Conservation (phyloP, 129 eudicot species). For the Tagetes erecta region DNA sequence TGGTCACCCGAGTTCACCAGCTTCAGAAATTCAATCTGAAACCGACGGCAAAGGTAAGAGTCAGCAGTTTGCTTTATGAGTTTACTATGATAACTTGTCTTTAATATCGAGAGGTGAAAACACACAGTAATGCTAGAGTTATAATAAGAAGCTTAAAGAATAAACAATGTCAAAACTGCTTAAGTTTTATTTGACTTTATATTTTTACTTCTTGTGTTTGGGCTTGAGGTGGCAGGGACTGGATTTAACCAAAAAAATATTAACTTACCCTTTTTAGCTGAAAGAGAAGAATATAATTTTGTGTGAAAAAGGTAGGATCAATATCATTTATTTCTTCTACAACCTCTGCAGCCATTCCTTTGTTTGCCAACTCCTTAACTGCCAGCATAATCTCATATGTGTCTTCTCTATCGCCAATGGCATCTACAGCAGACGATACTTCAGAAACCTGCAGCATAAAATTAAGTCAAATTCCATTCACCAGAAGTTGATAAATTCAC, state of each 20-base stretch:
- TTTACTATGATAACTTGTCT: background rate
- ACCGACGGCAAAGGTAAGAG: background rate
- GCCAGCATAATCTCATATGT: conserved; percentile 74
- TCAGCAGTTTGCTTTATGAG: background rate
- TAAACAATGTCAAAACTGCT: background rate
- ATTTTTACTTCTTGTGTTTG: background rate
- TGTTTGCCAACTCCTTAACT: conserved; percentile 77
- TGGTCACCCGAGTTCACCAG: conserved; percentile 72
- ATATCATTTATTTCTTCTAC: conserved; percentile 81
- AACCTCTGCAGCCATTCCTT: conserved; percentile 96
- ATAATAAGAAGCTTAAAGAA: too few relatives aligned
- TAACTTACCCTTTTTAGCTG: conserved; percentile 83
- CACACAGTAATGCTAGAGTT: background rate
- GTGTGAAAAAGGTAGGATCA: conserved; percentile 61
- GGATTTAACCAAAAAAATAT: conserved; percentile 15
- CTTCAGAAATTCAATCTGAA: conserved; percentile 92
- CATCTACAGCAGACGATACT: conserved; percentile 37
- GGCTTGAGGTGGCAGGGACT: background rate
- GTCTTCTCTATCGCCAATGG: conserved; percentile 43
- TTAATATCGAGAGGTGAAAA: background rate
- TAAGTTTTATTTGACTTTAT: background rate
- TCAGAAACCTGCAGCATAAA: conserved; percentile 46
- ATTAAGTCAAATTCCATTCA: conserved; percentile 10
- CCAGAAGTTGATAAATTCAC: conserved; percentile 3
- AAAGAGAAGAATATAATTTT: conserved; percentile 69